Evolutionary conservation across 2,329 filamentous ascomycete genomes (phyloP), one percentile per base, ranked within the genome.

Genomic region (Stemphylium vesicarium): DNA sequence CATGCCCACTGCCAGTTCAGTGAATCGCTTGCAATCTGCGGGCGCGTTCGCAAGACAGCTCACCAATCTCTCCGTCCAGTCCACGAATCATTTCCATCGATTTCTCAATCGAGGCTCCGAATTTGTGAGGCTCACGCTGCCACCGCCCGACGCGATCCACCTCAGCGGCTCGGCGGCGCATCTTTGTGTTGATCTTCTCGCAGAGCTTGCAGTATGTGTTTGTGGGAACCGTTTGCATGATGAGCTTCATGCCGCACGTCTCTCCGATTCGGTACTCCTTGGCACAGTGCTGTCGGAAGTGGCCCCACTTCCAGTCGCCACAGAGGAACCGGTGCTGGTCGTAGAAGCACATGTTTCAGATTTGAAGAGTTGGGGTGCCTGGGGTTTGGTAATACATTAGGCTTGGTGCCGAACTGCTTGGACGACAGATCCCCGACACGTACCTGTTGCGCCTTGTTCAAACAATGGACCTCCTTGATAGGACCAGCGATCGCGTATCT

Each of bases 261-360:
- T 98, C 94, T 70, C 94, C 94, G 64, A 91, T 96, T 63, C 94
- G 90, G 80, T 96, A 96, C 77, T 97, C 94, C 78, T 92, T 92
- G 77, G 90, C 88, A 84, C 94, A 98, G 75, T 96, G 93, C 77
- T 93, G 86, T 64, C 90, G 88, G 81, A 97, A 97, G 79, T 89
- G 89, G 64, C 91, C 90, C 93, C 93, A 98, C 78, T 92, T 92
- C 88, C 90, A 96, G 83, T 92, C 94, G 71, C 90, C 90, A 80
- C 94, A 98, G 53, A 78, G 78, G 84, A 90, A 96, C 67, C 86
- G 85, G 76, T 89, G 92, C 78, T 94, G 90, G 71, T 97, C 92
- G 82, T 93, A 98, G 83, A 95, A 97, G 81, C 94, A 97, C 94
- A 98, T 96, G 73, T 75, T 71, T 73, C 64, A 72, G 64, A 60